Evolutionary conservation across 805 yeast genomes (phyloP).

Genomic region (Tetrapisispora phaffii): DNA sequence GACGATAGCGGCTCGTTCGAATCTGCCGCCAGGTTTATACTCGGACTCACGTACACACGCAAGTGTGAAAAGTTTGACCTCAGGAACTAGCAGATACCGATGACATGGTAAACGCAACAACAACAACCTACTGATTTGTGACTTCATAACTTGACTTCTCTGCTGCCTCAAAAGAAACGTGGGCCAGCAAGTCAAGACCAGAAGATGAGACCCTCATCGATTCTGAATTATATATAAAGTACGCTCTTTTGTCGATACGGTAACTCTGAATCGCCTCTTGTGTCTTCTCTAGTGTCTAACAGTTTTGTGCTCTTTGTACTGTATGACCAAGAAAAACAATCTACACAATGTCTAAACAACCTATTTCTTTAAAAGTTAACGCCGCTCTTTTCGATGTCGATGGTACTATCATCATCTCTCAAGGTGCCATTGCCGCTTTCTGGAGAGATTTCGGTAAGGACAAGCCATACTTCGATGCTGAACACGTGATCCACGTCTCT

Average conservation of each 20-base stretch:
- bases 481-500: constrained; percentile 58
- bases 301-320: no score
- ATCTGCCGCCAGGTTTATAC: no score
- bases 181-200: background rate
- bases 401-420: constrained; percentile 78
- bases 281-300: no score
- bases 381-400: constrained; percentile 71
- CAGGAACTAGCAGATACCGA: no score
- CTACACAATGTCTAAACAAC: constrained; percentile 19
- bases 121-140: no score
- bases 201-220: background rate
- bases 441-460: constrained; percentile 67
- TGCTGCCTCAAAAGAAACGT: background rate
- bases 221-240: background rate
- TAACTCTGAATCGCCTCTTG: no score
- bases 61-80: no score
- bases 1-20: no score
- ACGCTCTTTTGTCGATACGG: background rate
- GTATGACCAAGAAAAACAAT: background rate
- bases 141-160: no score
- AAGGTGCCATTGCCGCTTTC: constrained; percentile 71
- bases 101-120: no score
- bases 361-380: constrained; percentile 31
- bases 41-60: no score
- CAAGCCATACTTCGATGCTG: constrained; percentile 59